Conservation (phyloP, 257 asterid species). For the Fraxinus excelsior region DNA sequence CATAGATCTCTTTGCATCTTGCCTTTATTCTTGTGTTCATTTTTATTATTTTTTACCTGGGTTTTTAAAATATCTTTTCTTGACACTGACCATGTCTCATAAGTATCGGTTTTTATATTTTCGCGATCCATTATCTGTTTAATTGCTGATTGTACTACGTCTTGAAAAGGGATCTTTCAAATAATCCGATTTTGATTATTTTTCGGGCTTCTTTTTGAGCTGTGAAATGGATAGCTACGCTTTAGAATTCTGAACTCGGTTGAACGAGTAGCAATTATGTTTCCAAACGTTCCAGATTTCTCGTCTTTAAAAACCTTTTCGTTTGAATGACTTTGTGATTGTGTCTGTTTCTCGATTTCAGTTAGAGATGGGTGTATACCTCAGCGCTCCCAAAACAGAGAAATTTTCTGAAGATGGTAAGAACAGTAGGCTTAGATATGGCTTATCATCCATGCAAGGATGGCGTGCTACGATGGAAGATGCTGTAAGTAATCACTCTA, state of each 20-base stretch:
- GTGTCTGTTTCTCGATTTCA: constrained; percentile 16
- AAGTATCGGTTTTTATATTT: background rate
- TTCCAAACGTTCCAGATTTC: background rate
- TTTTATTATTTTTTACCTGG: background rate
- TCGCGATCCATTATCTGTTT: background rate
- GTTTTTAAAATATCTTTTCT: background rate
- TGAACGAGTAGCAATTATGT: background rate
- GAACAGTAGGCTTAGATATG: constrained; percentile 42
- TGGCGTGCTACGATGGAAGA: constrained; percentile 69
- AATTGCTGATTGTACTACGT: background rate
- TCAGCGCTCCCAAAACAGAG: constrained; percentile 54
- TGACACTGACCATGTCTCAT: background rate
- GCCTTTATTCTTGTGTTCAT: background rate
- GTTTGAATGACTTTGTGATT: background rate
- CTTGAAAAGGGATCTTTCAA: background rate
- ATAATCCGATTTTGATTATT: background rate
- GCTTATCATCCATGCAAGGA: constrained; percentile 59
- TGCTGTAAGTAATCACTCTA: constrained; percentile 41
- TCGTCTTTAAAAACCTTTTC: background rate
- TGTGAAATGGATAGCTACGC: background rate
- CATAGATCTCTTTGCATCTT: background rate
- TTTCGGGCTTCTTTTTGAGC: background rate
- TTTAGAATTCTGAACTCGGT: background rate
- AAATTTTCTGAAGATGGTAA: constrained; percentile 51
- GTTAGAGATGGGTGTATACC: constrained; percentile 53